Evolutionary conservation across 148 eudicot genomes (phyloP).

Genomic region (Suaeda aralocaspica): DNA sequence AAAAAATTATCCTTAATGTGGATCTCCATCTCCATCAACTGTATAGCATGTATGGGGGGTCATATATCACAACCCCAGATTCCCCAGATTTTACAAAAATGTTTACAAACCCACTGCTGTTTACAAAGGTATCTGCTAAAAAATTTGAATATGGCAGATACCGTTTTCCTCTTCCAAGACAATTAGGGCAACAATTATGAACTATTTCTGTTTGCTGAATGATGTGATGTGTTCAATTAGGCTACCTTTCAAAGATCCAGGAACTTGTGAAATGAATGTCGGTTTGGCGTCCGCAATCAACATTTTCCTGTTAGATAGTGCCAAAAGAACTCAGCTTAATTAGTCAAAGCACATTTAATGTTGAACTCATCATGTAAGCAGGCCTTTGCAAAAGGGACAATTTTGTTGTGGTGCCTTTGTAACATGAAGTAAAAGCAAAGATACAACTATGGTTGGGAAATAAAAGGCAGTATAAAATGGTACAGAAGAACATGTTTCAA

Average conservation of each 20-base stretch:
- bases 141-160: neutral
- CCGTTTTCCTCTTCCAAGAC: constrained; percentile 3
- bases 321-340: constrained; percentile 1
- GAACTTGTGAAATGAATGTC: constrained; percentile 51
- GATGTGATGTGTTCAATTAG: constrained; percentile 54
- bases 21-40: neutral
- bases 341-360: neutral
- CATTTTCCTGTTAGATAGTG: constrained; percentile 44
- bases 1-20: neutral
- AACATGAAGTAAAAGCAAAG: neutral
- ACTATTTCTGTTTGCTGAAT: constrained; percentile 41
- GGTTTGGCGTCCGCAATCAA: constrained; percentile 66
- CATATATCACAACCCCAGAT: neutral
- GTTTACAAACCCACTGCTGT: neutral
- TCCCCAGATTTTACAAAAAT: neutral
- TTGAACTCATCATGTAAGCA: neutral
- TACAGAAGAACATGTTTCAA: too few species aligned
- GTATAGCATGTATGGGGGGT: neutral
- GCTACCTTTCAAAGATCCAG: constrained; percentile 64
- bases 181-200: neutral
- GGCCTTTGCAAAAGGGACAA: neutral
- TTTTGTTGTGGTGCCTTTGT: neutral
- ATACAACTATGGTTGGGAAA: neutral
- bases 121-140: neutral
- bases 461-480: too few species aligned